These are phyloP conservation scores for Wickerhamomyces chaumierensis DNA, from an alignment of 805 yeast genomes.

Conservation along the genomic window DNA sequence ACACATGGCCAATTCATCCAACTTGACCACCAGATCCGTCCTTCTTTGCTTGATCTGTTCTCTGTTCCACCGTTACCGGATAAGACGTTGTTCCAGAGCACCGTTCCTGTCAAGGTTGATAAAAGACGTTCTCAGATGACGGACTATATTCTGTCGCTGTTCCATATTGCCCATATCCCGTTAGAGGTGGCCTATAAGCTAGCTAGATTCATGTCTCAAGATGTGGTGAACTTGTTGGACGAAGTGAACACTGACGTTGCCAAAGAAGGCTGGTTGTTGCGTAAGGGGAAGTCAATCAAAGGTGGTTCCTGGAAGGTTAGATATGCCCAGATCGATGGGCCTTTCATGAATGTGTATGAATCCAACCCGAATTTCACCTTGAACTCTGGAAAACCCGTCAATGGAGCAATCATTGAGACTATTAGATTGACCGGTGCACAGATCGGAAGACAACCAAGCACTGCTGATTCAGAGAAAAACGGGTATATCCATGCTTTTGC, in stretches of 20 bases:
- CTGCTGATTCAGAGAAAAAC: slow-evolving; percentile 17
- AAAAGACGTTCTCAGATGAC: slow-evolving; percentile 41
- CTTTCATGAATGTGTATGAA: slow-evolving; percentile 45
- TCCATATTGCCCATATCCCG: slow-evolving; percentile 48
- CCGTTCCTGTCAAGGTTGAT: slow-evolving; percentile 58
- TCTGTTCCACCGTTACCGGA: slow-evolving; percentile 57
- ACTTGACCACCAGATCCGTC: slow-evolving; percentile 50
- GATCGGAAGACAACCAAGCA: slow-evolving; percentile 38
- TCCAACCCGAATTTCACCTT: neutral
- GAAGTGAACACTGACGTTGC: slow-evolving; percentile 37
- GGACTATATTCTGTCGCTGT: slow-evolving; percentile 47
- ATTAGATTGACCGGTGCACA: slow-evolving; percentile 39
- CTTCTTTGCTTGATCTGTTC: slow-evolving; percentile 30
- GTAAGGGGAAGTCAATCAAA: slow-evolving; percentile 47
- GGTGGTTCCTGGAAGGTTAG: slow-evolving; percentile 58
- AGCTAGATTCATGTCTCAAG: slow-evolving; percentile 57
- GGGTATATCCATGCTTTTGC: slow-evolving; percentile 49
- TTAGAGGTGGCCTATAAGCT: slow-evolving; percentile 37
- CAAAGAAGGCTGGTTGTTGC: slow-evolving; percentile 55
- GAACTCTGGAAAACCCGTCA: slow-evolving; percentile 20
- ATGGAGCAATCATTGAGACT: slow-evolving; percentile 42
- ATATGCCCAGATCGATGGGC: slow-evolving; percentile 57
- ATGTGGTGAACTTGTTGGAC: slow-evolving; percentile 50
- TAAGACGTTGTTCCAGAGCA: slow-evolving; percentile 39
- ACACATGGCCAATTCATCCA: slow-evolving; percentile 44